Base-by-base conservation (phyloP, 2,329 filamentous ascomycete species). In the Aspergillus melleus region DNA sequence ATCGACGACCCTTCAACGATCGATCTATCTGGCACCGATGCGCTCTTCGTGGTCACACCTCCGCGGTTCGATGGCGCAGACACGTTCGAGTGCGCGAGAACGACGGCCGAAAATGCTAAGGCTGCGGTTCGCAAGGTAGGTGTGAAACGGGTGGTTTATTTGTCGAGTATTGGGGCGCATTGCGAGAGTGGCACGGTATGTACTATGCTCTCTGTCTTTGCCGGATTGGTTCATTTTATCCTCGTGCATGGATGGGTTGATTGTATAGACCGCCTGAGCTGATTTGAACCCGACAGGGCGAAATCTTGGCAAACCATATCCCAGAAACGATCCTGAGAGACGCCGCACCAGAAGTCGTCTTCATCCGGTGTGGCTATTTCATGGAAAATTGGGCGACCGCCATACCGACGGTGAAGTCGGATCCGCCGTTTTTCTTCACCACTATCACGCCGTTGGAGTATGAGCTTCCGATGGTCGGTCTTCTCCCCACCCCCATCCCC, bases 361-460 rank as follows among this genome's bases (percentile, higher is more conserved):
- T 66, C 36, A 53, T 62, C 11, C 52, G 64, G 42, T 62, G 62
- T 24, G 50, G 60, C 5, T 66, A 62, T 49, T 61, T 66, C 29
- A 66, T 66, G 62, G 64, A 66, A 29, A 64, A 64, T 19, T 66
- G 64, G 64, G 58, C 55, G 4, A 19, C 52, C 1, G 49, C 20
- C 2, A 22, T 63, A 5, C 12, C 30, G 11, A 57, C 60, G 1
- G 55, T 62, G 2, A 54, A 47, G 22, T 49, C 47, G 3, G 42
- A 62, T 24, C 8, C 49, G 3, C 58, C 64, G 46, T 58, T 55
- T 39, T 56, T 64, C 2, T 52, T 52, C 30, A 61, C 64, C 3
- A 47, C 26, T 2, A 60, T 66, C 22, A 62, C 58, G 4, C 62
- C 64, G 6, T 19, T 57, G 19, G 62, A 63, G 5, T 64, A 61